Conservation (phyloP, 2,329 filamentous ascomycete species). For the Ceratocystis papillata region DNA sequence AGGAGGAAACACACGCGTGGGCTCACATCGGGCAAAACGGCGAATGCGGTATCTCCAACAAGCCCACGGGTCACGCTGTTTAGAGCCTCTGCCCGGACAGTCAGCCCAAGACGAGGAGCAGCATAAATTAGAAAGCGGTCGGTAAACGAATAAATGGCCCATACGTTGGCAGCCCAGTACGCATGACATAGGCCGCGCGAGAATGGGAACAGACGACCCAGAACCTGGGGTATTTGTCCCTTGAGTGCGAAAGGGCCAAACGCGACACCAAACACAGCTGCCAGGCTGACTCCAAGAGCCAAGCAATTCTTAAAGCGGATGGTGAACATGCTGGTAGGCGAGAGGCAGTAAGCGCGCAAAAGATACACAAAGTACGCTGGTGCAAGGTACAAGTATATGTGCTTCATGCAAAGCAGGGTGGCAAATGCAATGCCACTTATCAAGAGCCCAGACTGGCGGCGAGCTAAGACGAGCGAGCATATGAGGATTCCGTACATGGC, state of each 20-base stretch:
- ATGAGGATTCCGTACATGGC: slow-evolving; percentile 88
- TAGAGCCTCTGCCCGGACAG: slow-evolving; percentile 62
- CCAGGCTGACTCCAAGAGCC: slow-evolving; percentile 68
- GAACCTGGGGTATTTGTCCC: slow-evolving; percentile 72
- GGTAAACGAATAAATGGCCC: slow-evolving; percentile 89
- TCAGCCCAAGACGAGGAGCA: slow-evolving; percentile 67
- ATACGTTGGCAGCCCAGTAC: slow-evolving; percentile 96
- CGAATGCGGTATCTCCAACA: slow-evolving; percentile 88
- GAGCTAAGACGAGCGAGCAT: slow-evolving; percentile 72
- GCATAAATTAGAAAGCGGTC: slow-evolving; percentile 78
- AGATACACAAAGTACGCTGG: slow-evolving; percentile 93
- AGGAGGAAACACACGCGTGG: slow-evolving; percentile 70
- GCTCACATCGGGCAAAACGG: slow-evolving; percentile 77
- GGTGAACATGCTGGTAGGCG: slow-evolving; percentile 61
- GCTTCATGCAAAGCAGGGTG: slow-evolving; percentile 80
- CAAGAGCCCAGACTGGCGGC: slow-evolving; percentile 62
- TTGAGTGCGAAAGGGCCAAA: slow-evolving; percentile 80
- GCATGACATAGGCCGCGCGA: slow-evolving; percentile 89
- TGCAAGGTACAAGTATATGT: slow-evolving; percentile 94
- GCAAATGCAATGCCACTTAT: slow-evolving; percentile 76
- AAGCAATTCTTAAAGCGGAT: slow-evolving; percentile 68
- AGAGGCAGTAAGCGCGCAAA: slow-evolving; percentile 79
- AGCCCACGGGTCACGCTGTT: slow-evolving; percentile 86
- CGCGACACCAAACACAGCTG: slow-evolving; percentile 61
- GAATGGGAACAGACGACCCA: slow-evolving; percentile 84